phyloP scores from a whole-genome alignment of 768 basidiomycete genomes.

The Agrocybe pediades region DNA sequence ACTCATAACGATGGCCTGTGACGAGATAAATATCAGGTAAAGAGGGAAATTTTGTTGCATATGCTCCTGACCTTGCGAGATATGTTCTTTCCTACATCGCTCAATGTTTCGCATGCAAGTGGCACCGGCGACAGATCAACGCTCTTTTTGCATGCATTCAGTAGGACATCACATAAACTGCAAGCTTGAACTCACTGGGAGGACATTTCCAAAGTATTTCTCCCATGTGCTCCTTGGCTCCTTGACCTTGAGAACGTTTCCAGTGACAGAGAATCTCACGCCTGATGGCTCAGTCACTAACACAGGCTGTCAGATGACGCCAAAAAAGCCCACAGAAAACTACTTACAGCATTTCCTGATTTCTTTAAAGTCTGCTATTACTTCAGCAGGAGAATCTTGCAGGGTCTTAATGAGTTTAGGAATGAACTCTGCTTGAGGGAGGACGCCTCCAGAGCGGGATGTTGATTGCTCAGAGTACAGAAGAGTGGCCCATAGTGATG shows the following conservation, averaged over 20 bases:
- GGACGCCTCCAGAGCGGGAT: conserved; percentile 63
- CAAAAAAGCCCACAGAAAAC: background rate
- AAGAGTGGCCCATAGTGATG: conserved; percentile 67
- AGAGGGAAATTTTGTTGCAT: background rate
- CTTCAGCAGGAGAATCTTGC: conserved; percentile 69
- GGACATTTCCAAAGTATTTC: conserved; percentile 61
- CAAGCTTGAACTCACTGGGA: conserved; percentile 58
- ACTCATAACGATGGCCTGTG: conserved; percentile 80
- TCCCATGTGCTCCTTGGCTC: conserved; percentile 76
- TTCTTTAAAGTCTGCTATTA: conserved; percentile 74
- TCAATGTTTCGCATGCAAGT: conserved; percentile 68
- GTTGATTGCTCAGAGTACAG: conserved; percentile 73
- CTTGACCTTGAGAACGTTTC: conserved; percentile 71
- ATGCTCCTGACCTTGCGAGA: conserved; percentile 56
- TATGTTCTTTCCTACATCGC: conserved; percentile 72
- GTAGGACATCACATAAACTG: background rate
- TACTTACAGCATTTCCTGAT: conserved; percentile 70
- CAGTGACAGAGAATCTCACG: conserved; percentile 88
- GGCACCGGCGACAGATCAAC: conserved; percentile 67
- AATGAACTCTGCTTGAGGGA: conserved; percentile 77
- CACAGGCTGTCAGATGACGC: background rate
- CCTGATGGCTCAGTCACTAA: conserved; percentile 83
- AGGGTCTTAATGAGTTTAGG: conserved; percentile 73
- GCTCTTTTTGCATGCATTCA: conserved; percentile 31
- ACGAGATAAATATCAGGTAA: background rate